Percentiles rank a stretch among this genome's conserved stretches.
Conservation (phyloP, 257 asterid genomes). For the Leonotis leonurus region DNA sequence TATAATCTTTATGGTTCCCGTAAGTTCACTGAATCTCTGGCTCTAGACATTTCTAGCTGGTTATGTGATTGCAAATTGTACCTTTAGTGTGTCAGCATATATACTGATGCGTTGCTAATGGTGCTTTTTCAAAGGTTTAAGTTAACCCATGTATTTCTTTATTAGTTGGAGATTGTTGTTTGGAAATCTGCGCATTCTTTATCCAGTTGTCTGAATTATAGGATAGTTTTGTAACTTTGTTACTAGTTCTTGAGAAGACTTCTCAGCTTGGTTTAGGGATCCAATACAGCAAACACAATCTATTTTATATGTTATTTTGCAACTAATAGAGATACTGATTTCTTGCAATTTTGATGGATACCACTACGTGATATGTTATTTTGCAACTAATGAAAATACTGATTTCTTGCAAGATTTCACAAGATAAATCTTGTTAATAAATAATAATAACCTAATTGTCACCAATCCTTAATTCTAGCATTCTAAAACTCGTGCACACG, state of each 20-base stretch:
- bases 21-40: slow-evolving; percentile 32
- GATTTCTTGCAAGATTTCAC: background rate
- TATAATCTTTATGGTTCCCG: slow-evolving; percentile 97
- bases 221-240: too few relatives aligned
- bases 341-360: too few relatives aligned
- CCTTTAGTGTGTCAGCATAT: slow-evolving; percentile 9
- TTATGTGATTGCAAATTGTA: background rate
- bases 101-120: background rate
- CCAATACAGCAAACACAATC: too few relatives aligned
- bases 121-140: background rate
- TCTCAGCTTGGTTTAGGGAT: background rate
- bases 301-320: too few relatives aligned
- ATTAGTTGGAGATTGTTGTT: background rate
- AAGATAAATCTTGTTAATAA: background rate
- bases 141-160: background rate
- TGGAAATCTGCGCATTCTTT: background rate
- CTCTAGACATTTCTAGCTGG: background rate
- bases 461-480: background rate
- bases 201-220: background rate
- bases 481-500: background rate
- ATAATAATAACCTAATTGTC: background rate
- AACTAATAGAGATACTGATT: too few relatives aligned
- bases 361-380: too few relatives aligned
- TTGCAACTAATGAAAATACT: too few relatives aligned
- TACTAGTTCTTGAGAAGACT: background rate